phyloP scores from a whole-genome alignment of 2,329 filamentous ascomycete species.

The Botryotinia convoluta region DNA sequence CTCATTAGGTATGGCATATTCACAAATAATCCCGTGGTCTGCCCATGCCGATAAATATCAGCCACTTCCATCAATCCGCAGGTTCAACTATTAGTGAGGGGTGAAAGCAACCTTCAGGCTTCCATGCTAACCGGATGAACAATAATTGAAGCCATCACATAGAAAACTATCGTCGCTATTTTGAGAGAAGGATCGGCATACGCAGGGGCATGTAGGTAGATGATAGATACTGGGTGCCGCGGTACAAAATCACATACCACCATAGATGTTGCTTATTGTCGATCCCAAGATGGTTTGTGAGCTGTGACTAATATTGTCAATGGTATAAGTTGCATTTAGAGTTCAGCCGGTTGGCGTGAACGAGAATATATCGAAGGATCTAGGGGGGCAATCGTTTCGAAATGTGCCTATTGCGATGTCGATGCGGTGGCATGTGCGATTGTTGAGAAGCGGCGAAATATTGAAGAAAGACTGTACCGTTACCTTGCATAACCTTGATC shows the following conservation, averaged over 20 bases:
- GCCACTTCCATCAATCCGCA: slow-evolving; percentile 9
- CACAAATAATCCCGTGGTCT: slow-evolving; percentile 18
- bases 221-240: slow-evolving; percentile 4
- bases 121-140: background rate
- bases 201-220: slow-evolving; percentile 1
- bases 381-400: background rate
- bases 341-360: background rate
- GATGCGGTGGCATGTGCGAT: slow-evolving; percentile 10
- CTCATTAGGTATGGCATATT: slow-evolving; percentile 21
- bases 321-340: background rate
- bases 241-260: slow-evolving; percentile 4
- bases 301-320: background rate
- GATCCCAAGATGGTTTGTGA: background rate
- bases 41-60: slow-evolving; percentile 9
- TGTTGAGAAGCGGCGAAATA: slow-evolving; percentile 4
- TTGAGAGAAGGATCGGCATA: background rate
- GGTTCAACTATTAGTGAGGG: slow-evolving; percentile 14
- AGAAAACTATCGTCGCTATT: slow-evolving; percentile 7
- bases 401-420: slow-evolving; percentile 8
- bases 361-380: background rate
- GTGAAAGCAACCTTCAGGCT: slow-evolving; percentile 3
- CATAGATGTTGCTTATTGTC: slow-evolving; percentile 9
- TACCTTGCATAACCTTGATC: background rate
- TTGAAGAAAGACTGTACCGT: background rate
- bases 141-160: background rate